phyloP scores from a whole-genome alignment of 2,329 filamentous ascomycete genomes.

The Lasiodiplodia theobromae region DNA sequence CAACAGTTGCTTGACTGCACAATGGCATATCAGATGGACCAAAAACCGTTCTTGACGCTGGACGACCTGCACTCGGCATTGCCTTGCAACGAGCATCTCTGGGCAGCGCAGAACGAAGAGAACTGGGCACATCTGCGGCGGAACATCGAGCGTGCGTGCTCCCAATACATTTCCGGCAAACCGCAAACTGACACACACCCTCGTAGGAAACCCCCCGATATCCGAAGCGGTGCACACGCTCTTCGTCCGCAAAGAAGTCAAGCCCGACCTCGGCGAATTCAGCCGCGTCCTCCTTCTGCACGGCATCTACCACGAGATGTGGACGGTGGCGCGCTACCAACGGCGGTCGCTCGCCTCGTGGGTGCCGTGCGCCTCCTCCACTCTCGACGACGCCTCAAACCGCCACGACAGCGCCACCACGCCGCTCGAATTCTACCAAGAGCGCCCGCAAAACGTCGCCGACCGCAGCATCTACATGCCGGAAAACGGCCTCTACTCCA shows the following conservation, averaged over 20 bases:
- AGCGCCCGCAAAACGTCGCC: slow-evolving; percentile 46
- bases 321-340: slow-evolving; percentile 57
- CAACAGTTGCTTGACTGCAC: slow-evolving; percentile 1
- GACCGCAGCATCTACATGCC: slow-evolving; percentile 43
- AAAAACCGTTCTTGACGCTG: slow-evolving; percentile 20
- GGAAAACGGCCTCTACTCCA: slow-evolving; percentile 55
- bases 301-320: slow-evolving; percentile 58
- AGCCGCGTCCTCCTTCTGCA: slow-evolving; percentile 58
- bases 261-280: slow-evolving; percentile 56
- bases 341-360: slow-evolving; percentile 53
- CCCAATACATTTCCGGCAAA: too few relatives aligned
- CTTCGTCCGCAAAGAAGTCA: slow-evolving; percentile 58
- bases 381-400: background rate
- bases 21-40: slow-evolving; percentile 30
- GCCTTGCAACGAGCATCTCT: slow-evolving; percentile 36
- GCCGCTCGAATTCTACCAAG: slow-evolving; percentile 5
- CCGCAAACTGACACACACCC: background rate
- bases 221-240: slow-evolving; percentile 53
- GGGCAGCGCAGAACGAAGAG: slow-evolving; percentile 35
- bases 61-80: slow-evolving; percentile 22
- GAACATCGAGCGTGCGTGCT: slow-evolving; percentile 8
- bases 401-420: slow-evolving; percentile 20
- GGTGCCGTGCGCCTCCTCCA: slow-evolving; percentile 38
- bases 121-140: slow-evolving; percentile 34
- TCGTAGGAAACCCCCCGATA: slow-evolving; percentile 41